phyloP scores from a whole-genome alignment of 2,329 filamentous ascomycete genomes.

The Colletotrichum sp. region DNA sequence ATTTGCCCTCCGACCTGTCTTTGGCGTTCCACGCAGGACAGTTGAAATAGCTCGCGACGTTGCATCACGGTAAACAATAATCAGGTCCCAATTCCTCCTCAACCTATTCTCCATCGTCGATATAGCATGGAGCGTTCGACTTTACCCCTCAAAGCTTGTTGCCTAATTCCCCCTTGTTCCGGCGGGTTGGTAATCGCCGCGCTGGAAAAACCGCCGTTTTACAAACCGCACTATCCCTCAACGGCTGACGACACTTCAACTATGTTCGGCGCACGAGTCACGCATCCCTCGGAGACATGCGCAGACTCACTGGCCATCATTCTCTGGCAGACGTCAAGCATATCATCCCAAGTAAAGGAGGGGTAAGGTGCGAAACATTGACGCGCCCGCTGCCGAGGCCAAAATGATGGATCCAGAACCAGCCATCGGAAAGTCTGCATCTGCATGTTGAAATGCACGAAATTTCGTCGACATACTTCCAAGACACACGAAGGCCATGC shows the following conservation, averaged over 20 bases:
- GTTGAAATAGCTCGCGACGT: not conserved
- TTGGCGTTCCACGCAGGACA: not conserved
- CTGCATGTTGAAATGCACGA: not conserved
- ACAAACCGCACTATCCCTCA: not conserved
- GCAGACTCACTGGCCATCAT: not conserved
- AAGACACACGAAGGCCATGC: not conserved
- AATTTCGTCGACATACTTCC: not conserved
- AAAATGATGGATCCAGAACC: not conserved
- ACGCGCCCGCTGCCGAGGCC: not conserved
- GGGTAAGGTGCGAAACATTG: not conserved
- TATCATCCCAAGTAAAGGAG: not conserved
- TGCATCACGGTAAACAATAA: not conserved
- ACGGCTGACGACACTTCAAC: not conserved
- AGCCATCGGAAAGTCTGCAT: not conserved
- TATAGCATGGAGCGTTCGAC: not conserved
- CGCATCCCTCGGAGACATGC: not conserved
- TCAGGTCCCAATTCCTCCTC: not conserved
- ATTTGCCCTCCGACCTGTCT: not conserved
- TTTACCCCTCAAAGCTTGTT: not conserved
- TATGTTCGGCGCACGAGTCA: not conserved
- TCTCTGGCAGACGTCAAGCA: not conserved
- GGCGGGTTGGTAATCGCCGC: not conserved
- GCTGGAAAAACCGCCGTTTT: not conserved
- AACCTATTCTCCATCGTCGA: not conserved
- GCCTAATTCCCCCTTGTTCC: not conserved